These are phyloP conservation scores for Byssoonygena ceratinophila DNA, from an alignment of 2,329 filamentous ascomycete genomes.

Conservation along the genomic window DNA sequence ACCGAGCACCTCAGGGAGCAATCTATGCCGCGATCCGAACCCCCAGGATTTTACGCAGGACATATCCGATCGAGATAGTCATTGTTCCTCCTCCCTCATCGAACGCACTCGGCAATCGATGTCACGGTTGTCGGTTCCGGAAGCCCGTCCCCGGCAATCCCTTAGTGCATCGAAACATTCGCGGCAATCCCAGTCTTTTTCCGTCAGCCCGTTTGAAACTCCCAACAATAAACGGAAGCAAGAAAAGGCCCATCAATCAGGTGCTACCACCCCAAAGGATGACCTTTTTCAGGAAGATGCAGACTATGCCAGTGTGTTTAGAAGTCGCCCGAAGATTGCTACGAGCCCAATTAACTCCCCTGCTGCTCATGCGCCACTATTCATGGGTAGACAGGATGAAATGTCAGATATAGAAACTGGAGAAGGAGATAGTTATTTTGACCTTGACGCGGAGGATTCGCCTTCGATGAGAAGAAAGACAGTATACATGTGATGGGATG, in stretches of 20 bases:
- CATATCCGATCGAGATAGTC: constrained; percentile 13
- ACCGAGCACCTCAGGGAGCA: neutral
- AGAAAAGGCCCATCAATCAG: constrained; percentile 17
- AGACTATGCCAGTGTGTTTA: constrained; percentile 75
- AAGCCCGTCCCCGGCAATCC: constrained; percentile 18
- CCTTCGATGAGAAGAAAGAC: constrained; percentile 3
- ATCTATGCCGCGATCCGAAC: neutral
- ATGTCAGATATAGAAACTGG: neutral
- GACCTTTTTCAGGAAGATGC: constrained; percentile 59
- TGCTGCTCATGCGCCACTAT: constrained; percentile 13
- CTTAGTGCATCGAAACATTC: constrained; percentile 19
- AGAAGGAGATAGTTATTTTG: constrained; percentile 7
- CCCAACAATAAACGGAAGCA: constrained; percentile 29
- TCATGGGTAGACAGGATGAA: neutral
- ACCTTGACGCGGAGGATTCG: constrained; percentile 1
- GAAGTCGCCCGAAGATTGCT: constrained; percentile 68
- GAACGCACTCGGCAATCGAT: constrained; percentile 77
- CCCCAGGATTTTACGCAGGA: neutral
- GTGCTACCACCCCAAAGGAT: constrained; percentile 49
- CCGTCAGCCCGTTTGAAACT: constrained; percentile 49
- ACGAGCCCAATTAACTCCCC: constrained; percentile 53
- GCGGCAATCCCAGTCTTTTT: constrained; percentile 36
- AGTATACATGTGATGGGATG: constrained; percentile 1
- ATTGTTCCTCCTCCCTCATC: constrained; percentile 43
- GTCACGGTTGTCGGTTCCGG: constrained; percentile 45